Base-by-base conservation (phyloP, 805 yeast species). In the Candida endomychidarum region DNA sequence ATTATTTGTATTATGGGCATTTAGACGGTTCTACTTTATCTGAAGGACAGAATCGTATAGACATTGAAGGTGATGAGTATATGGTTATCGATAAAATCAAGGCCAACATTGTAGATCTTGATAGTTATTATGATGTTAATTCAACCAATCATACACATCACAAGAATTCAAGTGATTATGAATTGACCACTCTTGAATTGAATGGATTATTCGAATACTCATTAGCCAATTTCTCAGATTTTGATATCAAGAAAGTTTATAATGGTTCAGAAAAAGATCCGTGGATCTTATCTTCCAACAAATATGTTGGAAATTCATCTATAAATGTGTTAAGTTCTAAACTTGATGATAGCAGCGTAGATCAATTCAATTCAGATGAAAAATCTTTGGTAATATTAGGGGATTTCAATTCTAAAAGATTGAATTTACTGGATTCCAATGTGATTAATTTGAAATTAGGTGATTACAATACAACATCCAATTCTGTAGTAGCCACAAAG, bases 131-230 rank as follows among this genome's bases (percentile, higher is more conserved):
- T 34, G 50, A 51, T 23, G 46, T 46, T 27, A 54, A 52, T 37
- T 40, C 48, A 19, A 57, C 65, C 5, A 60, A 64, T 37, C 58
- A 65, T 1, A 52, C 68, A 3, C 45, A 37, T 15, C 29, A 25
- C 12, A 39, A 31, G 2, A 45, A 43, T 14, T 37, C 40, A 11
- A 36, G 41, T 8, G 34, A 34, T 1, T 43, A 47, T 12, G 53
- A 53, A 15, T 49, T 52, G 28, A 46, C 50, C 2, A 45, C 56
- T 24, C 51, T 80, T 23, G 53, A 69, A 2, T 57, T 90, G 37
- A 84, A 86, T 57, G 96, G 95, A 8, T 52, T 91, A 15, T 87
- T 91, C 54, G 96, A 91, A 62, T 93, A 83, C 59, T 80, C 87
- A 1, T 62, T 80, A 25, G 60, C 76, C 2, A 89, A 89, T 57